Percentiles rank a stretch among this genome's conserved stretches.
These are phyloP conservation scores for Cercospora brassicicola DNA, from an alignment of 2,329 filamentous ascomycete genomes.

Conservation along the genomic window DNA sequence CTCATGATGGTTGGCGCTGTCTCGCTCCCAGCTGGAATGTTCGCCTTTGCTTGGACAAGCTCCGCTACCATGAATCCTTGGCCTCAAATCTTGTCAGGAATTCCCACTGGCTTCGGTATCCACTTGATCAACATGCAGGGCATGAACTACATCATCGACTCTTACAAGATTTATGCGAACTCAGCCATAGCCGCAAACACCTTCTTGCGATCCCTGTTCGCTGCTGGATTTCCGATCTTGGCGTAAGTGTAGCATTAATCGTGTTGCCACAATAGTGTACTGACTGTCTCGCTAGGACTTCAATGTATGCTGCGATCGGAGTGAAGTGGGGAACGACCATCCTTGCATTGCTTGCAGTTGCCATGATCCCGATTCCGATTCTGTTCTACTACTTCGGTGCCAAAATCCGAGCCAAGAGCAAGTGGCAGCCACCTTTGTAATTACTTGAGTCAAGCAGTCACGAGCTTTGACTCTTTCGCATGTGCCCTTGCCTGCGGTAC, in stretches of 20 bases:
- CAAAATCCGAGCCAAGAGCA: constrained; percentile 55
- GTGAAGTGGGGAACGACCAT: constrained; percentile 46
- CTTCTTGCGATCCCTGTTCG: constrained; percentile 27
- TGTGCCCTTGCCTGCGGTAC: not conserved
- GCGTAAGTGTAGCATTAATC: constrained; percentile 11
- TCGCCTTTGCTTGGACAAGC: constrained; percentile 44
- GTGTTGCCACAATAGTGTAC: not conserved
- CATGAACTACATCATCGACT: constrained; percentile 58
- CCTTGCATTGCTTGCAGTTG: constrained; percentile 44
- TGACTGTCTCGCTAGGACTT: constrained; percentile 5
- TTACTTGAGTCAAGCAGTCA: not conserved
- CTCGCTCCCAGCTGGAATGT: constrained; percentile 39
- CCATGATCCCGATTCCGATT: constrained; percentile 40
- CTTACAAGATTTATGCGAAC: constrained; percentile 45
- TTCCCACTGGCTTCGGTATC: constrained; percentile 34
- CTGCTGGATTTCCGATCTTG: constrained; percentile 37
- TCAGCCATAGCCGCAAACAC: constrained; percentile 26
- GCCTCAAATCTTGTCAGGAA: constrained; percentile 39
- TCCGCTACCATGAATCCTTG: constrained; percentile 52
- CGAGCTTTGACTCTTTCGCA: not conserved
- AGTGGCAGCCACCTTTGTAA: constrained; percentile 44
- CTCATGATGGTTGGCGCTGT: constrained; percentile 43
- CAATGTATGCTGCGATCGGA: constrained; percentile 42
- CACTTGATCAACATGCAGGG: constrained; percentile 31
- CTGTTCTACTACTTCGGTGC: constrained; percentile 38